Percentiles rank a stretch among this genome's conserved stretches.
Conservation (phyloP, 768 basidiomycete species). For the Infundibulicybe gibba region DNA sequence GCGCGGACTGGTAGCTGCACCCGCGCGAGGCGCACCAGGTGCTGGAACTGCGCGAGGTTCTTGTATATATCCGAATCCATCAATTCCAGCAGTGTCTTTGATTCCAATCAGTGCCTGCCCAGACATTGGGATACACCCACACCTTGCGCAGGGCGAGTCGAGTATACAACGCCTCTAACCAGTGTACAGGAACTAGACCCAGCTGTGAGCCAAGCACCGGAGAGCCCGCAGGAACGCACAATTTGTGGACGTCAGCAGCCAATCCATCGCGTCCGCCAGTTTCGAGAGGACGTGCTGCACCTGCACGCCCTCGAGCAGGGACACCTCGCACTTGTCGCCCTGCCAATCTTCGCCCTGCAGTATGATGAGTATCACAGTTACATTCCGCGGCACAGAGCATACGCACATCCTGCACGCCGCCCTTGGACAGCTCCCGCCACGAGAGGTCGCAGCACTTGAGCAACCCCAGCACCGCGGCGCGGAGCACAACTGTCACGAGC, state of each 20-base stretch:
- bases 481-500: conserved; percentile 65
- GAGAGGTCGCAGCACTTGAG: conserved; percentile 80
- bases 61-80: conserved; percentile 38
- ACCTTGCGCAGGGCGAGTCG: conserved; percentile 62
- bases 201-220: too few species aligned
- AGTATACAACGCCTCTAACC: conserved; percentile 48
- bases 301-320: conserved; percentile 62
- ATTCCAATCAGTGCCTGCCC: background rate
- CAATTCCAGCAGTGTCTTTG: conserved; percentile 47
- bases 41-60: conserved; percentile 29
- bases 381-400: conserved; percentile 39
- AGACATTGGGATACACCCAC: background rate
- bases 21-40: conserved; percentile 35
- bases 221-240: conserved; percentile 29
- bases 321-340: conserved; percentile 82
- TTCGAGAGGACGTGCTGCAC: conserved; percentile 47
- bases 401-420: conserved; percentile 74
- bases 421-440: conserved; percentile 80
- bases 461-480: conserved; percentile 62
- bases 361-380: conserved; percentile 4
- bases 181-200: conserved; percentile 37
- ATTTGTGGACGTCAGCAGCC: conserved; percentile 48
- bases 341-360: conserved; percentile 83
- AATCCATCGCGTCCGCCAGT: conserved; percentile 59
- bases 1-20: conserved; percentile 38